phyloP scores from a whole-genome alignment of 768 basidiomycete genomes.

The Tephrocybe sp. region DNA sequence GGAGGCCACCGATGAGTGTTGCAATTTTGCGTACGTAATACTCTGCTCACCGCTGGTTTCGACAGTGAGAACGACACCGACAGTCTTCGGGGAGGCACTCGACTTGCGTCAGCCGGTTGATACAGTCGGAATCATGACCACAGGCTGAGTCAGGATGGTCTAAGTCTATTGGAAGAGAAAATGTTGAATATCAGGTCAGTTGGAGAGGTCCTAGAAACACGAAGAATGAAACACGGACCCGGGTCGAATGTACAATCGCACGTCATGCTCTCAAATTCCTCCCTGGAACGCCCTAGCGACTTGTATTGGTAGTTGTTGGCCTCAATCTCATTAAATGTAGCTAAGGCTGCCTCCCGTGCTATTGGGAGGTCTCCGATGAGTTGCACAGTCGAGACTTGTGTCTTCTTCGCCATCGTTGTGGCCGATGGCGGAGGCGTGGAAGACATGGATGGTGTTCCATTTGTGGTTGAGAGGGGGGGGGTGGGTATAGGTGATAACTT shows the following conservation, averaged over 20 bases:
- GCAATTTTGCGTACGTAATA: conserved; percentile 13
- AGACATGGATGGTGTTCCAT: conserved; percentile 36
- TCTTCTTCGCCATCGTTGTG: conserved; percentile 31
- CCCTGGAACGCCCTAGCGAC: conserved; percentile 82
- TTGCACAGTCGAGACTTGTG: conserved; percentile 45
- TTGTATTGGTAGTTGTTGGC: conserved; percentile 88
- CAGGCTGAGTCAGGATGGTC: conserved; percentile 72
- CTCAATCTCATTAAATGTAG: conserved; percentile 70
- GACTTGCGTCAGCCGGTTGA: conserved; percentile 95
- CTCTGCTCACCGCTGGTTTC: conserved; percentile 83
- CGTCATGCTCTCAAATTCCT: conserved; percentile 89
- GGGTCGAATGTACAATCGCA: conserved; percentile 90
- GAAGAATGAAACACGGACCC: conserved; percentile 55
- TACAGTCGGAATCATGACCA: conserved; percentile 88
- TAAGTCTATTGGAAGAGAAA: conserved; percentile 39
- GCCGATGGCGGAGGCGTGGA: conserved; percentile 39
- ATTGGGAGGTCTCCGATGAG: conserved; percentile 81
- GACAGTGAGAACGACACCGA: conserved; percentile 76
- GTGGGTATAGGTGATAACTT: conserved; percentile 35
- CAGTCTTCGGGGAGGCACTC: conserved; percentile 94
- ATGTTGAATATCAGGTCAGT: conserved; percentile 11
- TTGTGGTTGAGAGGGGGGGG: conserved; percentile 30
- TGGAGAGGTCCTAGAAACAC: background rate
- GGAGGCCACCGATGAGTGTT: conserved; percentile 9
- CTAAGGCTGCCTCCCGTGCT: conserved; percentile 71